Evolutionary conservation across 2,329 filamentous ascomycete genomes (phyloP), one percentile per base, ranked within the genome.

Genomic region (Orbilia javanica): DNA sequence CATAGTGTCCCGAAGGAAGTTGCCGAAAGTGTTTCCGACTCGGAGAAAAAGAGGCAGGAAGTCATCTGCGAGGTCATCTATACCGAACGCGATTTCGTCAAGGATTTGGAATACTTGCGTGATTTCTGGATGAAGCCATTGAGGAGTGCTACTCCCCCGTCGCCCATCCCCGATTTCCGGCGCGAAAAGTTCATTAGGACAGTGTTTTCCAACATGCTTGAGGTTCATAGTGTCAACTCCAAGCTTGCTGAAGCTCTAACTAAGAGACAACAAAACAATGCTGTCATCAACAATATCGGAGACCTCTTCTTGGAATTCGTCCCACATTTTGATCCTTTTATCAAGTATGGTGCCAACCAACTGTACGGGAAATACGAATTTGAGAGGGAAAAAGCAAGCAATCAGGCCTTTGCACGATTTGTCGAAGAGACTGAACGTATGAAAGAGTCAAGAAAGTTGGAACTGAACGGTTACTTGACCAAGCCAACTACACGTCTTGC

Each of bases 1-100:
- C 98, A 98, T 84, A 97, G 94, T 13, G 96, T 99, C 39, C 93
- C 94, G 0, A 96, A 97, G 84, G 96, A 98, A 84, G 87, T 99
- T 72, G 94, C 94, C 0, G 94, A 98, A 81, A 93, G 91, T 82
- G 91, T 97, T 31, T 90, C 90, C 62, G 96, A 99, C 81, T 90
- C 89, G 80, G 96, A 99, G 84, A 96, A 97, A 90, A 98, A 98
- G 86, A 90, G 96, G 52, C 96, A 99, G 83, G 96, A 99, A 83
- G 93, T 99, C 81, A 97, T 99, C 77, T 97, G 95, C 4, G 96
- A 99, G 84, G 91, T 98, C 79, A 97, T 96, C 90, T 99, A 99
- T 85, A 99, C 96, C 0, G 96, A 99, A 84, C 90, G 96, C 81
- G 96, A 99, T 85, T 99, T 99, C 82, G 96, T 99, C 83, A 99